Evolutionary conservation across 2,329 filamentous ascomycete genomes (phyloP).

Genomic region (Bipolaris sorokiniana): DNA sequence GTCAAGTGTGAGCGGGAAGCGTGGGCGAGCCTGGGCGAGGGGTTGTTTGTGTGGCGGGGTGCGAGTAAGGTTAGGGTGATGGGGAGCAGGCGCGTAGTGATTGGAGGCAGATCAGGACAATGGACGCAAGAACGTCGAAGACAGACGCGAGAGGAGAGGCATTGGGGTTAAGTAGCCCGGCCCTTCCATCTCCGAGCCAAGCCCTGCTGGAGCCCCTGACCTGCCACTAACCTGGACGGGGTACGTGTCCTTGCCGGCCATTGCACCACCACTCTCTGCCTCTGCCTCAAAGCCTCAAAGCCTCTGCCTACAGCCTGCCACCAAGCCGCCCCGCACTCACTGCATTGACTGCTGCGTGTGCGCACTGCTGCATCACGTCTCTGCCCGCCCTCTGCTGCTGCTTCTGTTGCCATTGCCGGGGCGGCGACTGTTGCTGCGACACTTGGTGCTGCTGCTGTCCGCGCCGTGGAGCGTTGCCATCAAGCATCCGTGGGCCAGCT

Average conservation of each 20-base stretch:
- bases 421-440: too few relatives aligned
- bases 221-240: slow-evolving; percentile 25
- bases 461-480: slow-evolving; percentile 1
- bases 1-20: background rate
- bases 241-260: slow-evolving; percentile 22
- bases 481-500: background rate
- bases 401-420: too few relatives aligned
- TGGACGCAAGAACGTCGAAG: slow-evolving; percentile 26
- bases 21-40: slow-evolving; percentile 1
- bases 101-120: slow-evolving; percentile 44
- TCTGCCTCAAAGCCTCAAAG: background rate
- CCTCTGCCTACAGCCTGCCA: background rate
- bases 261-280: slow-evolving; percentile 9
- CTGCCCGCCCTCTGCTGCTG: background rate
- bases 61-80: slow-evolving; percentile 24
- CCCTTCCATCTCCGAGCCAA: slow-evolving; percentile 29
- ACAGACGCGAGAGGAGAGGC: slow-evolving; percentile 26
- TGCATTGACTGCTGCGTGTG: too few relatives aligned
- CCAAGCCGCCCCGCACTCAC: background rate
- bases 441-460: background rate
- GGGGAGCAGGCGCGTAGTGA: slow-evolving; percentile 35
- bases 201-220: slow-evolving; percentile 38
- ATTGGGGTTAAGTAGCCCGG: slow-evolving; percentile 29
- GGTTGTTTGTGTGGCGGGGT: slow-evolving; percentile 23
- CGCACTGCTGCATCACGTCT: background rate